Conservation (phyloP, 805 yeast genomes). For the Candida parachauliodes region DNA sequence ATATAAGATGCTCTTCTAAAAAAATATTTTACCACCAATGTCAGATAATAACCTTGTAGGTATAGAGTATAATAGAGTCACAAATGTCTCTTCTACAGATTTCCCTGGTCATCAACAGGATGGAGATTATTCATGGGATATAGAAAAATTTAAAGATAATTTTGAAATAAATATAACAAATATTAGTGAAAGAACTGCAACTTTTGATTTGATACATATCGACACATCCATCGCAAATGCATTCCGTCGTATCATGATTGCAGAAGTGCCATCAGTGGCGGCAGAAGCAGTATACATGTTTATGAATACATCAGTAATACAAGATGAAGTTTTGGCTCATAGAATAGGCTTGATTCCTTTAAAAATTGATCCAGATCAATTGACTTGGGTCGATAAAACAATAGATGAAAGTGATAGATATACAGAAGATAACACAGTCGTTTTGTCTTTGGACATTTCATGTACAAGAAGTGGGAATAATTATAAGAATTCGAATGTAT, state of each 20-base stretch:
- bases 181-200: slow-evolving; percentile 65
- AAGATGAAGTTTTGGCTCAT: slow-evolving; percentile 95
- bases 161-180: slow-evolving; percentile 67
- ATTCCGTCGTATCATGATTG: slow-evolving; percentile 92
- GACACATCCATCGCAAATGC: slow-evolving; percentile 96
- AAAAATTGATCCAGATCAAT: slow-evolving; percentile 83
- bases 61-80: slow-evolving; percentile 85
- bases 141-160: slow-evolving; percentile 68
- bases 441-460: slow-evolving; percentile 71
- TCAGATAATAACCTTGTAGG: slow-evolving; percentile 55
- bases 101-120: slow-evolving; percentile 80
- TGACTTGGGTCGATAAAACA: slow-evolving; percentile 74
- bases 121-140: slow-evolving; percentile 74
- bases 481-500: slow-evolving; percentile 80
- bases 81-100: slow-evolving; percentile 84
- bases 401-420: slow-evolving; percentile 62
- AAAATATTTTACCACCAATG: slow-evolving; percentile 13
- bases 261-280: slow-evolving; percentile 96
- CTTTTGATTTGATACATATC: slow-evolving; percentile 80
- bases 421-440: slow-evolving; percentile 88
- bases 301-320: slow-evolving; percentile 94
- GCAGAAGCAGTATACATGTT: slow-evolving; percentile 87
- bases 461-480: slow-evolving; percentile 88
- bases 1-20: slow-evolving; percentile 1
- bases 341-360: slow-evolving; percentile 92